Percentiles rank a stretch among this genome's conserved stretches.
phyloP scores from a whole-genome alignment of 352 stramenopile genomes.

The Phytophthora citrophthora region DNA sequence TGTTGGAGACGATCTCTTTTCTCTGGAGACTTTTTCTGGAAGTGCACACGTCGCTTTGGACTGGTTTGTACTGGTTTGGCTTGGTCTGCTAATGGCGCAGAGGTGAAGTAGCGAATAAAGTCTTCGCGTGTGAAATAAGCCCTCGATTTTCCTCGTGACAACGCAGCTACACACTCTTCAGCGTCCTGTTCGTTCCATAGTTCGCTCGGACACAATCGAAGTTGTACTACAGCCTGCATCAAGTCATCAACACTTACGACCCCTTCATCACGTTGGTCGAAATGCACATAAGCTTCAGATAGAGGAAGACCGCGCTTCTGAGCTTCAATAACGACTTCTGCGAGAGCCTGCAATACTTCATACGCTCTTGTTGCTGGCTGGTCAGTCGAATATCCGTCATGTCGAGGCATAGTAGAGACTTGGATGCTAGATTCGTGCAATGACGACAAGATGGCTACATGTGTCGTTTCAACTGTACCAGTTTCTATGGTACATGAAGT shows the following conservation, averaged over 20 bases:
- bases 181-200: constrained; percentile 55
- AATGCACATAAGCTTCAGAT: constrained; percentile 62
- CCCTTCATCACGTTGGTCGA: constrained; percentile 51
- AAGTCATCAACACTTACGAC: constrained; percentile 61
- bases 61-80: neutral
- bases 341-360: constrained; percentile 45
- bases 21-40: constrained; percentile 13
- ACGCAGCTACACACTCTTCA: constrained; percentile 46
- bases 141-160: constrained; percentile 49
- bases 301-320: constrained; percentile 54
- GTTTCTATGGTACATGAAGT: constrained; percentile 17
- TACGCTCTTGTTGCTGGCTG: constrained; percentile 3
- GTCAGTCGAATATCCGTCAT: neutral
- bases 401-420: constrained; percentile 20
- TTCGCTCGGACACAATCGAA: constrained; percentile 31
- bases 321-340: constrained; percentile 57
- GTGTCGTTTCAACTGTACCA: constrained; percentile 27
- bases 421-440: constrained; percentile 5
- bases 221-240: constrained; percentile 55
- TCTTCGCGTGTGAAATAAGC: constrained; percentile 62
- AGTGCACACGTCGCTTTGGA: constrained; percentile 4
- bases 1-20: constrained; percentile 24
- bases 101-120: constrained; percentile 56
- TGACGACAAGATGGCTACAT: constrained; percentile 27
- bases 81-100: neutral